phyloP scores from a whole-genome alignment of 1,139 yeast genomes.

The Pichia sp. region DNA sequence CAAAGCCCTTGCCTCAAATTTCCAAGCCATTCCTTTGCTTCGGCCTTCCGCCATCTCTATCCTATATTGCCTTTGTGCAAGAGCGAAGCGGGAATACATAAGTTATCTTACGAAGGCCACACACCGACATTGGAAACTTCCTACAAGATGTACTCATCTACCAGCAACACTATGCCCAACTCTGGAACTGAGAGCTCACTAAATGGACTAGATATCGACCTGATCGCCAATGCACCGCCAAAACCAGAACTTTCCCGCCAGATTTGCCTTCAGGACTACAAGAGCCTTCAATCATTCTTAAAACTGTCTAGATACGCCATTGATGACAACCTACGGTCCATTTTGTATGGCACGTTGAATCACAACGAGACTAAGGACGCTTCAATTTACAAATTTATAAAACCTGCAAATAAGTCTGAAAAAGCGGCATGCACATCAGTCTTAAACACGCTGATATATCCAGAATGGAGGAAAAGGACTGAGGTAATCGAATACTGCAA shows the following conservation, averaged over 20 bases:
- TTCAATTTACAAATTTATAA: constrained; percentile 19
- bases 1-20: too few relatives aligned
- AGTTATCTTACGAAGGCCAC: too few relatives aligned
- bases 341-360: constrained; percentile 30
- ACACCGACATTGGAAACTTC: not conserved
- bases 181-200: not conserved
- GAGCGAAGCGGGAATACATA: too few relatives aligned
- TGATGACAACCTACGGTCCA: constrained; percentile 37
- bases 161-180: not conserved
- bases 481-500: constrained; percentile 34
- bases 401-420: not conserved
- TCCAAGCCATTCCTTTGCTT: too few relatives aligned
- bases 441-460: constrained; percentile 29
- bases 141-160: constrained; percentile 6
- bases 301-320: constrained; percentile 34
- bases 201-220: constrained; percentile 2
- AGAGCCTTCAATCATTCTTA: constrained; percentile 35
- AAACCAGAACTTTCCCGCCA: constrained; percentile 23
- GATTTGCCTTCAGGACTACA: constrained; percentile 31
- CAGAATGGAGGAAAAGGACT: constrained; percentile 36
- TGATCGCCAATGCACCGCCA: constrained; percentile 17
- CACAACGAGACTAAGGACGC: constrained; percentile 20
- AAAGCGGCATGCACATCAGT: constrained; percentile 28
- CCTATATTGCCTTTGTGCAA: too few relatives aligned
- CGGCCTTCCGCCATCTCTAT: too few relatives aligned